Percentiles rank a stretch among this genome's conserved stretches.
These are phyloP conservation scores for Gorgonomyces haynaldii DNA, from an alignment of 192 early-diverging fungal genomes.

Conservation along the genomic window DNA sequence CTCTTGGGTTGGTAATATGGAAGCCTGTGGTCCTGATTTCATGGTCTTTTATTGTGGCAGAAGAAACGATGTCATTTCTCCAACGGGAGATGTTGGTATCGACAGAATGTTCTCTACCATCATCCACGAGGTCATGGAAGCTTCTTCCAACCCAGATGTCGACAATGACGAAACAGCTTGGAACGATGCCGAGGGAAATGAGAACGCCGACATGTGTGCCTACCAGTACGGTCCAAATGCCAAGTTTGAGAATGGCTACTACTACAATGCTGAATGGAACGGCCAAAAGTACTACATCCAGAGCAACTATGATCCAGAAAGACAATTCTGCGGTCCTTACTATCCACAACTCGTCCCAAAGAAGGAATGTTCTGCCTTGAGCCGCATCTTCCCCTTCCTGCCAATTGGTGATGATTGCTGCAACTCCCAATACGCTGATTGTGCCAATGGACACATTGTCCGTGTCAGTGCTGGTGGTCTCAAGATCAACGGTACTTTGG, in stretches of 20 bases:
- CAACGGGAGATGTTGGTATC: constrained; percentile 16
- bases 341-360: not conserved
- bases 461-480: not conserved
- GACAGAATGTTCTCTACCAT: constrained; percentile 21
- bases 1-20: constrained; percentile 7
- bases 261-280: constrained; percentile 17
- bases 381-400: not conserved
- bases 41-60: not conserved
- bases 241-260: constrained; percentile 11
- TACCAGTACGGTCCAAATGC: constrained; percentile 13
- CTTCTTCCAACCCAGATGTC: constrained; percentile 18
- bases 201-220: constrained; percentile 22
- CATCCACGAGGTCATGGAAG: constrained; percentile 21
- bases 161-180: constrained; percentile 4
- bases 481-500: not conserved
- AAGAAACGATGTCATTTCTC: not conserved
- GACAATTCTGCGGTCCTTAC: not conserved
- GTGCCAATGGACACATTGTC: not conserved
- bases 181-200: constrained; percentile 22
- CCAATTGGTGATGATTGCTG: not conserved
- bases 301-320: constrained; percentile 16
- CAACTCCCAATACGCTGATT: constrained; percentile 6
- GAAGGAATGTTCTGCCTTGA: not conserved
- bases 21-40: constrained; percentile 2
- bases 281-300: constrained; percentile 22